Evolutionary conservation across 73 alveolate genomes (phyloP).

Genomic region (Stentor roeselii): DNA sequence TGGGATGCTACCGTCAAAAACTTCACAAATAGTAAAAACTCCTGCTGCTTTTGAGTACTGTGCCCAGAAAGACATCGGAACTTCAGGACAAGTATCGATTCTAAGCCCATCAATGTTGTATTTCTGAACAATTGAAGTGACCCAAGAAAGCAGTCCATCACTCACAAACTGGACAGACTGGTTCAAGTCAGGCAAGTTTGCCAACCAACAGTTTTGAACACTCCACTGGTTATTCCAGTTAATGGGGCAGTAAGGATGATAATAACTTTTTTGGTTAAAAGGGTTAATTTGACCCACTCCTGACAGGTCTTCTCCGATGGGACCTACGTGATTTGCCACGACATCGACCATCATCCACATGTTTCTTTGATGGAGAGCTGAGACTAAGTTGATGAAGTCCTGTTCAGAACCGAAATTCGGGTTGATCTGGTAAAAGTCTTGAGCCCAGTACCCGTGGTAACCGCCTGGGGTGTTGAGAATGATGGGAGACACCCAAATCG

Average conservation of each 20-base stretch:
- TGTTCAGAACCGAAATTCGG: constrained; percentile 82
- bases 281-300: constrained; percentile 50
- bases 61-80: constrained; percentile 74
- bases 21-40: constrained; percentile 82
- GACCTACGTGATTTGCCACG: constrained; percentile 84
- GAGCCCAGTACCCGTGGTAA: constrained; percentile 87
- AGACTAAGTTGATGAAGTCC: constrained; percentile 56
- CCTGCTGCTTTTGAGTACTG: constrained; percentile 70
- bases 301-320: constrained; percentile 52
- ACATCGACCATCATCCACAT: constrained; percentile 89
- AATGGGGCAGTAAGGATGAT: constrained; percentile 78
- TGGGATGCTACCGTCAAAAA: constrained; percentile 60
- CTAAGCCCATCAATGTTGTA: constrained; percentile 86
- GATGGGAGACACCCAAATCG: constrained; percentile 89
- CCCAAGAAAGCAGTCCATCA: constrained; percentile 67
- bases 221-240: constrained; percentile 68
- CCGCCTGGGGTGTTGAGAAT: constrained; percentile 63
- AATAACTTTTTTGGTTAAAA: constrained; percentile 72
- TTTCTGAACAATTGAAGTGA: constrained; percentile 43
- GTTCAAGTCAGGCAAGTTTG: constrained; percentile 83
- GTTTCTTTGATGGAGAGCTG: constrained; percentile 52
- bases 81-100: constrained; percentile 85
- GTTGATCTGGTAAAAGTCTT: constrained; percentile 61
- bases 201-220: constrained; percentile 83
- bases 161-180: constrained; percentile 79